Evolutionary conservation across 2,329 filamentous ascomycete species (phyloP), one percentile per base, ranked within the genome.

Genomic region (Penicillium sp.): DNA sequence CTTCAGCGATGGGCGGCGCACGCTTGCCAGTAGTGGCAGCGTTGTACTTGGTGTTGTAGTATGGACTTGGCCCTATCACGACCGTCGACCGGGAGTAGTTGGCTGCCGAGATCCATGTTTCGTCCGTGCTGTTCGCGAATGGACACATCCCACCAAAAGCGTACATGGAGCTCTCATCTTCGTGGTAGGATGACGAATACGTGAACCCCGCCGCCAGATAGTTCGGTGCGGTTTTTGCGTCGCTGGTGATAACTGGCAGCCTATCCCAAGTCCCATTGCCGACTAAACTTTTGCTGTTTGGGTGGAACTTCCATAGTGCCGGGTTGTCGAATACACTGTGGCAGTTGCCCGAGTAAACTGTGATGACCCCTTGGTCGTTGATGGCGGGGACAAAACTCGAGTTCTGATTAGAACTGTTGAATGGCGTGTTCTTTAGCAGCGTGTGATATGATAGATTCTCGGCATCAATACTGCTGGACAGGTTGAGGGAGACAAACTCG

Each of bases 71-170:
- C 41, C 75, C 69, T 0, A 88, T 79, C 0, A 81, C 72, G n/a
- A 93, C 73, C 88, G 96, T 92, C 19, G 81, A 77, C 67, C 91
- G 91, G 2, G 90, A 92, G 72, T 96, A 97, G 38, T 85, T 83
- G 11, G 88, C 90, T 10, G 80, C 72, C 2, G 82, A 82, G 58
- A 89, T 84, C 87, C 90, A 91, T 30, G 79, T 78, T 7, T 75
- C 67, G 17, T 73, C 69, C 19, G 77, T 72, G n/a, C 72, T 69
- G 8, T 72, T 72, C 3, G 67, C 63, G 26, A 69, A 73, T 5
- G 88, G 87, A 67, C 93, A 97, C 91, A 97, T 96, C 63, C 93
- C 93, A 35, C 91, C 93, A 73, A 96, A 97, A 7, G 87, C 77
- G 69, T 91, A 96, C 41, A 74, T 61, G 37, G 68, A 61, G 51